Base-by-base conservation (phyloP, 2,329 filamentous ascomycete genomes). In the Mycogone perniciosa region DNA sequence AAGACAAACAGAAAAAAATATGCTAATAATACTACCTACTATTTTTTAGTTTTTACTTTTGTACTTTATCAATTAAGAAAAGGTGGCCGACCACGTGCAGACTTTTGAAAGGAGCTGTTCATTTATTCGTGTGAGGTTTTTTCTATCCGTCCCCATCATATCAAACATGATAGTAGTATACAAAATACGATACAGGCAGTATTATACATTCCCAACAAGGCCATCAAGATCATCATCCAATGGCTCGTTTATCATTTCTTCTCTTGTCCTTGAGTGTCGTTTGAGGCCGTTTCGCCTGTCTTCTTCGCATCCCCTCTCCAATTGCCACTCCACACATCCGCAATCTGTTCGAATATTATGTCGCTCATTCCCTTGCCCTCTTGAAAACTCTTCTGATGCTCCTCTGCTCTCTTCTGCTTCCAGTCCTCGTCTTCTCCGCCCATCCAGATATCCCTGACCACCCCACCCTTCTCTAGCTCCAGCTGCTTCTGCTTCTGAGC, bases 331-430 rank as follows among this genome's bases (percentile, higher is more conserved):
- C 66, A 79, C 9, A 80, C 80, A 55, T 83, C 79, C n/a, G 65
- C 65, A 49, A 82, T 68, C 64, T 82, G 79, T 7, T 80, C 76
- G 54, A 74, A 65, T 48, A 82, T 82, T 51, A 83, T 68, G 34
- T 75, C 77, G 54, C 74, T 75, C 60, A 80, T 73, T 3, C 79
- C 78, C 59, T 75, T 77, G 4, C 80, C 80, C 54, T 80, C 74
- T 46, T 76, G 71, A 37, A 82, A 62, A 51, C 76, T 77, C 64
- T 74, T 74, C 53, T 69, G 69, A 59, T 81, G 77, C 62, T 75
- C 71, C 60, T 71, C 70, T 4, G 72, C 67, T 54, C 79, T 69
- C 70, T 75, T 74, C 65, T 73, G 65, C 61, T 72, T 70, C 79
- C 79, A 82, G 56, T 76, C 71, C 41, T 74, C 71, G n/a, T 65